Evolutionary conservation across 768 basidiomycete species (phyloP), one percentile per base, ranked within the genome.

Genomic region (Podaxis sp.): DNA sequence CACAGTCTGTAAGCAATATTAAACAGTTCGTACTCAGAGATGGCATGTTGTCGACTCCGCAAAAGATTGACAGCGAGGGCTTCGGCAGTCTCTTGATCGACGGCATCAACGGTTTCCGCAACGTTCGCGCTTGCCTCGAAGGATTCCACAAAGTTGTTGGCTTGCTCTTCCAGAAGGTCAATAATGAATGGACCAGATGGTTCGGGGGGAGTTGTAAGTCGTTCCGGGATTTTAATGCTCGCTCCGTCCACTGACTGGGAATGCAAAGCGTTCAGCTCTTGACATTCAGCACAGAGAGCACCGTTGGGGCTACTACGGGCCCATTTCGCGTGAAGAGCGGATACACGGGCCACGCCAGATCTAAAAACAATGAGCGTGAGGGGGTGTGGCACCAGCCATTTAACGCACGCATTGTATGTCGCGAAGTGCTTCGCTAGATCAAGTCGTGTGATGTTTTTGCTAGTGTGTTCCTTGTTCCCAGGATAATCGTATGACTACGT

Each of bases 171-270:
- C 4, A 89, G 76, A 15, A 82, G 68, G 38, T 87, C 84, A 7
- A 88, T 72, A 48, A 89, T 79, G 66, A 81, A 88, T 2, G 76
- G 74, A 4, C 75, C 75, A 1, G 70, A 67, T 3, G 78, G 76
- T 28, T 77, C 75, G 0, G 86, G 86, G 2, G 85, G 83, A 15
- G 73, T 82, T n/a, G 72, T 70, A 24, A 89, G 72, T 51, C 82
- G 76, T 41, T 84, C 86, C 0, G 84, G 87, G 56, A 85, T 87
- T 68, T 76, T 84, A 56, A 89, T 80, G 11, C 78, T 77, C 0
- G 83, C 87, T 0, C 88, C 88, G 65, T 89, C 88, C 1, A 89
- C 88, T 2, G 83, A 85, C 58, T 87, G 85, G 2, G 88, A 90
- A 66, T 90, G 87, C 8, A 90, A 72, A 0, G 87, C 88, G 63